These are phyloP conservation scores for Umbelopsis sp. DNA, from an alignment of 371 early-diverging fungal genomes.

Conservation along the genomic window DNA sequence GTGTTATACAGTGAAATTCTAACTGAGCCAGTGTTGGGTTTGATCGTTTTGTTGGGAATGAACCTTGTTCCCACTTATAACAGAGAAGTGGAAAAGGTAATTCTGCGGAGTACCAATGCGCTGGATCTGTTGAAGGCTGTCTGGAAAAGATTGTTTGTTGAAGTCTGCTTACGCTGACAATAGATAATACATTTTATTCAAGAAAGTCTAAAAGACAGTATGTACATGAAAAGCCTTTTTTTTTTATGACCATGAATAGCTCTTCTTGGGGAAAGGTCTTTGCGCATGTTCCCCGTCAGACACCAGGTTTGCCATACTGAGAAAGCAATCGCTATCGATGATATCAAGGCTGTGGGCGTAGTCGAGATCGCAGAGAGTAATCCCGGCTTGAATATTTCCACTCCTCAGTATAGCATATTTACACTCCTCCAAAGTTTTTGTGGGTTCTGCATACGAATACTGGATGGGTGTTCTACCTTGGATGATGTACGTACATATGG, in stretches of 20 bases:
- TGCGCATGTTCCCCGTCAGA: background rate
- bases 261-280: background rate
- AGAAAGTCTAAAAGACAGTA: no score
- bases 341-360: background rate
- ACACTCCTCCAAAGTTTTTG: constrained; percentile 1
- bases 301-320: background rate
- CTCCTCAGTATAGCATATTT: background rate
- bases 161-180: no score
- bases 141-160: no score
- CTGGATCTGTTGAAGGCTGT: no score
- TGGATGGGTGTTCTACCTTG: background rate
- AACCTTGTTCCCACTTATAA: no score
- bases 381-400: background rate
- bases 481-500: constrained; percentile 1
- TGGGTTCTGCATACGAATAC: background rate
- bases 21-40: no score
- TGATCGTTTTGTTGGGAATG: no score
- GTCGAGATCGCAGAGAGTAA: background rate
- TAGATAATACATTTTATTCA: no score
- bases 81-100: no score
- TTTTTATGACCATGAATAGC: background rate
- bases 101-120: no score
- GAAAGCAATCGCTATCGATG: background rate
- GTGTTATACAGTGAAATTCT: background rate
- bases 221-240: no score